Evolutionary conservation across 148 eudicot species (phyloP).

Genomic region (Diospyros kaki): DNA sequence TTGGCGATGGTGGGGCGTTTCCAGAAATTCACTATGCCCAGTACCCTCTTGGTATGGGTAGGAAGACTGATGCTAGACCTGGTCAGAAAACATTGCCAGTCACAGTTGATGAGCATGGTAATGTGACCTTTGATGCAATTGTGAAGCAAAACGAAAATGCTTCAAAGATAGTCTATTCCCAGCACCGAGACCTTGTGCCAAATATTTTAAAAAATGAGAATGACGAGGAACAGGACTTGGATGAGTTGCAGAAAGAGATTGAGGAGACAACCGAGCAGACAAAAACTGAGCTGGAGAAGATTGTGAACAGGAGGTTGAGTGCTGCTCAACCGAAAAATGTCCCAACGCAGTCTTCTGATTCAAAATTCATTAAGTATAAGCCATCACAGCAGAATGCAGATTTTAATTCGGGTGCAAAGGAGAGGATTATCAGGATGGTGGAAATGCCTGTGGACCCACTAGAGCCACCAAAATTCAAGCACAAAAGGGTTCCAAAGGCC

Average conservation of each 20-base stretch:
- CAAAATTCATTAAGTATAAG: constrained; percentile 61
- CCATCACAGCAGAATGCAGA: constrained; percentile 68
- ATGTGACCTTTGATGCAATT: constrained; percentile 64
- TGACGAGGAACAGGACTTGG: constrained; percentile 29
- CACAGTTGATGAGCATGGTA: constrained; percentile 60
- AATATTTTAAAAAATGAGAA: constrained; percentile 41
- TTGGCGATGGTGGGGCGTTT: constrained; percentile 77
- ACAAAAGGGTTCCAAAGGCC: constrained; percentile 79
- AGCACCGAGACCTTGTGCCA: constrained; percentile 43
- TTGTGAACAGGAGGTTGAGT: constrained; percentile 60
- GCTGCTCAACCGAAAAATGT: constrained; percentile 77
- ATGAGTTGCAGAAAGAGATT: constrained; percentile 46
- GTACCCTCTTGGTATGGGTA: constrained; percentile 69
- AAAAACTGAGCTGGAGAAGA: constrained; percentile 60
- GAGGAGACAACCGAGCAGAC: constrained; percentile 55
- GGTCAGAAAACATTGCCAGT: constrained; percentile 53
- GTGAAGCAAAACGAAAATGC: constrained; percentile 67
- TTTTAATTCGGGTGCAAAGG: constrained; percentile 83
- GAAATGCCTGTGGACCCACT: constrained; percentile 88
- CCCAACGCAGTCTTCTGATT: constrained; percentile 48
- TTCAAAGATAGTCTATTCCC: constrained; percentile 54
- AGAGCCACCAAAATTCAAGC: constrained; percentile 88
- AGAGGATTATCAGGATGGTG: constrained; percentile 73
- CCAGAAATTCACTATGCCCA: constrained; percentile 66
- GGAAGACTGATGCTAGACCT: constrained; percentile 32